phyloP scores from a whole-genome alignment of 768 basidiomycete species.

The Gloeopeniophorella convolvens region DNA sequence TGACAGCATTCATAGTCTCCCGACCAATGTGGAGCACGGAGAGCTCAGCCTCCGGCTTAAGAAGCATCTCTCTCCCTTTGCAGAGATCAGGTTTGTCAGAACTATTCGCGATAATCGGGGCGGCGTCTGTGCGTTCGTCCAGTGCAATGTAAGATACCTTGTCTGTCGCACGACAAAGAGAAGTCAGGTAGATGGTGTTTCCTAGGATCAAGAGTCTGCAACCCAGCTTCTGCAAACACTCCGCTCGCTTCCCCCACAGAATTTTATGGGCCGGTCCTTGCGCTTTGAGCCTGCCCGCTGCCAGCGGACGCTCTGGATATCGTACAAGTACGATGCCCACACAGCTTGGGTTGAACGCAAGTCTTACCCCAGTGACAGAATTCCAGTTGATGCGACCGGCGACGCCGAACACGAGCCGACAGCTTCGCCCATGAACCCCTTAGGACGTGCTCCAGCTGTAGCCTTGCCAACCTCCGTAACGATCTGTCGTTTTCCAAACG shows the following conservation, averaged over 20 bases:
- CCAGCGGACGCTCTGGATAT: slow-evolving; percentile 65
- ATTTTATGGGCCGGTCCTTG: slow-evolving; percentile 64
- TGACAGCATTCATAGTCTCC: too few species aligned
- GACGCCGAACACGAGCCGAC: slow-evolving; percentile 14
- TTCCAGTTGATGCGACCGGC: slow-evolving; percentile 32
- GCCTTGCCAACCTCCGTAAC: slow-evolving; percentile 53
- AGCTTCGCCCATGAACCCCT: slow-evolving; percentile 17
- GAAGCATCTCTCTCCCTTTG: slow-evolving; percentile 60
- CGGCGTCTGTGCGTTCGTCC: slow-evolving; percentile 79
- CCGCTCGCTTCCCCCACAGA: slow-evolving; percentile 47
- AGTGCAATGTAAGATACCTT: slow-evolving; percentile 65
- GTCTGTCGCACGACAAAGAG: slow-evolving; percentile 8
- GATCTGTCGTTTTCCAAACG: slow-evolving; percentile 44
- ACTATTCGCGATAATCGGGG: slow-evolving; percentile 72
- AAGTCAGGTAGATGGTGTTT: background rate
- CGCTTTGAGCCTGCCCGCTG: slow-evolving; percentile 78
- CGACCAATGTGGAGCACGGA: slow-evolving; percentile 55
- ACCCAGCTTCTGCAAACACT: slow-evolving; percentile 53
- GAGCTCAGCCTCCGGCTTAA: slow-evolving; percentile 57
- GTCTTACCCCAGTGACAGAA: slow-evolving; percentile 24
- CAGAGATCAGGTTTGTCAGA: slow-evolving; percentile 58
- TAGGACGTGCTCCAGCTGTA: slow-evolving; percentile 26
- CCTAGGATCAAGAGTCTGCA: slow-evolving; percentile 53
- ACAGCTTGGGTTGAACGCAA: background rate
- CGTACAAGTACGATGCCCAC: slow-evolving; percentile 50